phyloP scores from a whole-genome alignment of 169 alveolate genomes.

The Cryptosporidium andersoni region DNA sequence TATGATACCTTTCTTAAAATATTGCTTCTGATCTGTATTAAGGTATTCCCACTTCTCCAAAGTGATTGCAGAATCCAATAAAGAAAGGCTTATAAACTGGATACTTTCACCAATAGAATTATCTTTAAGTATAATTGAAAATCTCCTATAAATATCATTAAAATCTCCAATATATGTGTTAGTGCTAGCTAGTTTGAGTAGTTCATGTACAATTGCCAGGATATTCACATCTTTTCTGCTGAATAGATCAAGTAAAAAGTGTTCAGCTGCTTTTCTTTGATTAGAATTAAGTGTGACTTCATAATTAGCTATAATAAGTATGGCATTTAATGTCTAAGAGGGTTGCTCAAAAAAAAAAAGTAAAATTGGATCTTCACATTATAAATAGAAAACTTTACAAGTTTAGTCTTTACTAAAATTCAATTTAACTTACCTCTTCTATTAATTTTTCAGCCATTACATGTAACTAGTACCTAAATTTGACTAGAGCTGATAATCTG shows the following conservation, averaged over 20 bases:
- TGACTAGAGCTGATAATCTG: no score
- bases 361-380: not conserved
- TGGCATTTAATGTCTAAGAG: conserved; percentile 2
- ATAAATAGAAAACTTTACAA: not conserved
- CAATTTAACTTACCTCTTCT: conserved; percentile 19
- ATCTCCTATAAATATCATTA: not conserved
- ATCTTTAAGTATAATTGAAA: no score
- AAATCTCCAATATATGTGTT: not conserved
- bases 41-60: not conserved
- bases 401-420: no score
- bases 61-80: conserved; percentile 18
- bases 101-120: not conserved
- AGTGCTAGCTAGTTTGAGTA: conserved; percentile 6
- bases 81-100: conserved; percentile 10
- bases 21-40: not conserved
- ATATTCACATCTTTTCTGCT: not conserved
- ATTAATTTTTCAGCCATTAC: conserved; percentile 30
- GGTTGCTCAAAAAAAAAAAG: not conserved
- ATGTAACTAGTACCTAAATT: not conserved
- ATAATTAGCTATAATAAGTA: not conserved
- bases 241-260: conserved; percentile 4
- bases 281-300: not conserved
- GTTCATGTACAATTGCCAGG: conserved; percentile 10
- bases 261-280: conserved; percentile 6
- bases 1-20: conserved; percentile 19